These are phyloP conservation scores for Amesomyces nigricolor DNA, from an alignment of 2,329 filamentous ascomycete genomes.

Conservation along the genomic window DNA sequence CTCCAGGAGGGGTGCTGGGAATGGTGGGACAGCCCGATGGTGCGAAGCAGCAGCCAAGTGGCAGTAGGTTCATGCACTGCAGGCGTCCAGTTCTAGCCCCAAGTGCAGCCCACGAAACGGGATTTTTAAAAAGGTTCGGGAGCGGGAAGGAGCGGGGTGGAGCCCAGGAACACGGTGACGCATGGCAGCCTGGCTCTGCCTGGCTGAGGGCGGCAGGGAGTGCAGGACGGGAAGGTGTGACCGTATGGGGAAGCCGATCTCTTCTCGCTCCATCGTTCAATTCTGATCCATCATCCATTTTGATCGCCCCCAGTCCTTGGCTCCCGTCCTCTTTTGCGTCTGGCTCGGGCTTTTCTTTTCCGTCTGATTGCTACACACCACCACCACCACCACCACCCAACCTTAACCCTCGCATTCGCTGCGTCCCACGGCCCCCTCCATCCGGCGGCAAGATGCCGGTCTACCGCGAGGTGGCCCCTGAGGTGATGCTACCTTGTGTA, in stretches of 20 bases:
- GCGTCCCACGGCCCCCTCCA: too few relatives aligned
- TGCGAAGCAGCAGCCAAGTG: neutral
- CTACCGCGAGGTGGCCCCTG: too few relatives aligned
- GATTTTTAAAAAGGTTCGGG: too few relatives aligned
- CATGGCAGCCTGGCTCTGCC: too few relatives aligned
- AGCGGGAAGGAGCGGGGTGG: neutral
- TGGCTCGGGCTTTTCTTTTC: conserved; percentile 7
- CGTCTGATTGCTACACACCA: conserved; percentile 26
- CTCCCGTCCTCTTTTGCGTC: conserved; percentile 10
- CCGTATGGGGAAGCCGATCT: conserved; percentile 24
- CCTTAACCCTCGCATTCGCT: neutral
- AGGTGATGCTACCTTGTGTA: too few relatives aligned
- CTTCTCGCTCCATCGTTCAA: conserved; percentile 3
- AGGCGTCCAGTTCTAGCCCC: neutral
- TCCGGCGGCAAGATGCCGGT: neutral
- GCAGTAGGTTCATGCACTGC: neutral
- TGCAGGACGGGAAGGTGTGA: conserved; percentile 17
- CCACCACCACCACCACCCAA: too few relatives aligned
- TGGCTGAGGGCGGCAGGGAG: neutral
- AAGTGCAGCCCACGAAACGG: too few relatives aligned
- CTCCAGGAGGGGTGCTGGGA: too few relatives aligned
- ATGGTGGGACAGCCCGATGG: too few relatives aligned
- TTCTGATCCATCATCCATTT: neutral
- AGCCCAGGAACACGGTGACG: conserved; percentile 4
- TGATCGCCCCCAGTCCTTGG: conserved; percentile 17